These are phyloP conservation scores for Corchorus capsularis DNA, from an alignment of 345 rosid genomes.

Conservation along the genomic window DNA sequence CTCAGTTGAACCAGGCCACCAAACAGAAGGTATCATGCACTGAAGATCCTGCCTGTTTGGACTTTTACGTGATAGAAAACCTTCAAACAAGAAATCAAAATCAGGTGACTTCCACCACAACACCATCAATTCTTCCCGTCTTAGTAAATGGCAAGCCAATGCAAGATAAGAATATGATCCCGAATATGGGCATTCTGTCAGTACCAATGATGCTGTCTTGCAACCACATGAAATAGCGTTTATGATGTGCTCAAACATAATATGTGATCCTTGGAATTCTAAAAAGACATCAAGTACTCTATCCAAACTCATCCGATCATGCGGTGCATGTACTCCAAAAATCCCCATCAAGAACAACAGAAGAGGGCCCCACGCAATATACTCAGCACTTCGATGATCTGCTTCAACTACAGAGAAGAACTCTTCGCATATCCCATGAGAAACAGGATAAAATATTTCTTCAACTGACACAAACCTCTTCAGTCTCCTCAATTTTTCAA, in stretches of 20 bases:
- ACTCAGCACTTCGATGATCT: constrained; percentile 58
- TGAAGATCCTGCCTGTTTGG: constrained; percentile 88
- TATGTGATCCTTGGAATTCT: constrained; percentile 57
- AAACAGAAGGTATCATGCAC: constrained; percentile 83
- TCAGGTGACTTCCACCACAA: constrained; percentile 83
- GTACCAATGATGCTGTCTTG: constrained; percentile 60
- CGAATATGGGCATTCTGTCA: constrained; percentile 89
- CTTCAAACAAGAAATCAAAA: constrained; percentile 80
- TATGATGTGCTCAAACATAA: constrained; percentile 62
- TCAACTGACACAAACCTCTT: constrained; percentile 77
- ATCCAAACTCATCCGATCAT: constrained; percentile 71
- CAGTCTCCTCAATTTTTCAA: constrained; percentile 69
- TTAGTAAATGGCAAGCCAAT: constrained; percentile 77
- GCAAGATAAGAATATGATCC: constrained; percentile 91
- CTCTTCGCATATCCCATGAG: constrained; percentile 70
- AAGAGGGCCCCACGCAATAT: constrained; percentile 75
- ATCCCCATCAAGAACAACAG: constrained; percentile 77
- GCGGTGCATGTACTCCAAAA: constrained; percentile 70
- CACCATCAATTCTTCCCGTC: constrained; percentile 74
- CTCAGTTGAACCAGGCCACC: constrained; percentile 99
- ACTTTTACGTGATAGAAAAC: constrained; percentile 74
- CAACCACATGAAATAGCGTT: constrained; percentile 80
- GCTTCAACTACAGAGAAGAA: constrained; percentile 60
- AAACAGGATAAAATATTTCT: constrained; percentile 72
- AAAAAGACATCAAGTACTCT: constrained; percentile 66